Conservation (phyloP, 352 stramenopile genomes). For the Phytophthora sp. region DNA sequence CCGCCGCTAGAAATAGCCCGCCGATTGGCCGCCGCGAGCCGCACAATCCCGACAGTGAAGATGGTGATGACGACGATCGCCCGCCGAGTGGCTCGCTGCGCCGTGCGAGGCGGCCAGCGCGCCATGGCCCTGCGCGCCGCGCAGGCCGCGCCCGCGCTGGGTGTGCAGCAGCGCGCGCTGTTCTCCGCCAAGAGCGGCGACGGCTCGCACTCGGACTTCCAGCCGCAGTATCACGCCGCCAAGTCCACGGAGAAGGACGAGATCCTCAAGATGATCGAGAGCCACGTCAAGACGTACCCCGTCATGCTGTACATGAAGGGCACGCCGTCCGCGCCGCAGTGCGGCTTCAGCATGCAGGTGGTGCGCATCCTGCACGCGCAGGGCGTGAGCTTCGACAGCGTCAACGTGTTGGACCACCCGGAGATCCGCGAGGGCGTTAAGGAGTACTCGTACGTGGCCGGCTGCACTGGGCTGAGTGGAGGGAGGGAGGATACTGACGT, state of each 20-base stretch:
- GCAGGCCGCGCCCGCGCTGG: slow-evolving; percentile 1
- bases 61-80: slow-evolving; percentile 46
- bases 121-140: background rate
- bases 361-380: slow-evolving; percentile 94
- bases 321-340: slow-evolving; percentile 96
- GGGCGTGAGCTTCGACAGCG: slow-evolving; percentile 95
- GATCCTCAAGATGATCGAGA: slow-evolving; percentile 91
- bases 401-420: slow-evolving; percentile 99
- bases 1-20: too few species aligned
- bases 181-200: slow-evolving; percentile 56
- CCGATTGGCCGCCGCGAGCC: too few species aligned
- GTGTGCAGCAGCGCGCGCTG: slow-evolving; percentile 8
- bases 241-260: slow-evolving; percentile 89
- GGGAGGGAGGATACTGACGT: background rate
- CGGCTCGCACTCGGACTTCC: slow-evolving; percentile 90
- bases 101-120: slow-evolving; percentile 31
- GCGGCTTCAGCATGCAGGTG: slow-evolving; percentile 97
- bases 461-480: background rate
- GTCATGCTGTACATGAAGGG: slow-evolving; percentile 99
- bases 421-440: slow-evolving; percentile 99
- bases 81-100: slow-evolving; percentile 39
- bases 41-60: slow-evolving; percentile 8
- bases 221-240: slow-evolving; percentile 86
- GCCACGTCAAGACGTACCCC: slow-evolving; percentile 90
- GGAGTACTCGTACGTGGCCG: slow-evolving; percentile 93